Percentiles rank a stretch among this genome's conserved stretches.
Evolutionary conservation across 140 eudicot species (phyloP).

Genomic region (Flaveria floridana): DNA sequence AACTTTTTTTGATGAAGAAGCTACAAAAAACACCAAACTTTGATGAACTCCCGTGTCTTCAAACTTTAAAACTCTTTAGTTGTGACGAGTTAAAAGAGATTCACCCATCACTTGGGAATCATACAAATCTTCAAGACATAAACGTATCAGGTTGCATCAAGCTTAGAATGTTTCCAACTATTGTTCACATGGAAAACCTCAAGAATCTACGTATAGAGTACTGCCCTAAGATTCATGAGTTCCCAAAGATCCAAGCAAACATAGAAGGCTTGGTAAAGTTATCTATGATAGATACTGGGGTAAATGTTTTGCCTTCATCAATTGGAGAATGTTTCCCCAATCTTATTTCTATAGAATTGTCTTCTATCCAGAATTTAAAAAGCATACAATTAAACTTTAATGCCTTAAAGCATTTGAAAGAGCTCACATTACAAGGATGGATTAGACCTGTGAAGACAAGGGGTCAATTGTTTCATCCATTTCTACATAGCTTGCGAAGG

Average conservation of each 20-base stretch:
- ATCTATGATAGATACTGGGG: neutral
- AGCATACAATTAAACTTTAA: neutral
- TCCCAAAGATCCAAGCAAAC: no score
- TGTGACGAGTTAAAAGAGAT: neutral
- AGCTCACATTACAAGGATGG: neutral
- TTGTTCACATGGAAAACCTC: neutral
- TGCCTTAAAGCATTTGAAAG: neutral
- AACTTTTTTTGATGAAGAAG: neutral
- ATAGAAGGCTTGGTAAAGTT: no score
- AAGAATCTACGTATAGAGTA: neutral
- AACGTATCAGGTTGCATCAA: neutral
- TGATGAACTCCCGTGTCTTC: slow-evolving; percentile 11
- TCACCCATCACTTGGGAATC: slow-evolving; percentile 23
- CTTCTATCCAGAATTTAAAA: neutral
- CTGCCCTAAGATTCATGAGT: neutral
- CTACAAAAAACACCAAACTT: slow-evolving; percentile 12
- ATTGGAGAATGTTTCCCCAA: slow-evolving; percentile 3
- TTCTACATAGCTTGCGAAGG: neutral
- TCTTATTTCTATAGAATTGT: neutral
- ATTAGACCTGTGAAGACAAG: neutral
- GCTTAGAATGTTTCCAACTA: slow-evolving; percentile 3
- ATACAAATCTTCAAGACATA: neutral
- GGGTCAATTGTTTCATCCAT: neutral
- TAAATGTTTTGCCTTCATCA: slow-evolving; percentile 5
- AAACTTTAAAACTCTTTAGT: neutral